phyloP scores from a whole-genome alignment of 495 filamentous ascomycete genomes.

The Chaetomium tenue region DNA sequence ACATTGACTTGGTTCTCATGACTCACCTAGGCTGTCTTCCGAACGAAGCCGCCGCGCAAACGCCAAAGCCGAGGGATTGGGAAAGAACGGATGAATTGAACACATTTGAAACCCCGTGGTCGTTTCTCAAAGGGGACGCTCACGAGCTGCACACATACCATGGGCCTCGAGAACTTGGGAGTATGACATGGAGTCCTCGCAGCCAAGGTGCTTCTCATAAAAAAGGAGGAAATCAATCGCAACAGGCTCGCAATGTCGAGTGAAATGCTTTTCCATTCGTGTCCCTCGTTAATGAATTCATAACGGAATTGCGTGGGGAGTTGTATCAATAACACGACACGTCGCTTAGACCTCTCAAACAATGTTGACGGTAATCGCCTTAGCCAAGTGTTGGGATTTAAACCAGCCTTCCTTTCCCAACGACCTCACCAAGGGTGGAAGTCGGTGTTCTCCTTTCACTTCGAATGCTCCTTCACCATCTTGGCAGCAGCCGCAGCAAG shows the following conservation, averaged over 20 bases:
- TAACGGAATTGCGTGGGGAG: no score
- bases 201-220: no score
- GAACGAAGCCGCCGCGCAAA: background rate
- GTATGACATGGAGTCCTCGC: background rate
- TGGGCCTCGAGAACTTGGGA: background rate
- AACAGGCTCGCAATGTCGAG: no score
- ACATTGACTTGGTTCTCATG: background rate
- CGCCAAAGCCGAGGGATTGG: background rate
- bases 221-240: no score
- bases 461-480: constrained; percentile 36
- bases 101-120: background rate
- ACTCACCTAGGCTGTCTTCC: background rate
- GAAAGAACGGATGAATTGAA: background rate
- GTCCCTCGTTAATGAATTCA: no score
- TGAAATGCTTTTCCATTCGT: no score
- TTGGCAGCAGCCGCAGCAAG: constrained; percentile 55
- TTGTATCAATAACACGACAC: no score
- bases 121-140: background rate
- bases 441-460: background rate
- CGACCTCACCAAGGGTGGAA: background rate
- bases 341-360: no score
- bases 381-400: background rate
- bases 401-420: background rate
- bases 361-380: no score
- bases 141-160: background rate